These are phyloP conservation scores for Globisporangium sylvaticum DNA, from an alignment of 352 stramenopile genomes.

Conservation along the genomic window DNA sequence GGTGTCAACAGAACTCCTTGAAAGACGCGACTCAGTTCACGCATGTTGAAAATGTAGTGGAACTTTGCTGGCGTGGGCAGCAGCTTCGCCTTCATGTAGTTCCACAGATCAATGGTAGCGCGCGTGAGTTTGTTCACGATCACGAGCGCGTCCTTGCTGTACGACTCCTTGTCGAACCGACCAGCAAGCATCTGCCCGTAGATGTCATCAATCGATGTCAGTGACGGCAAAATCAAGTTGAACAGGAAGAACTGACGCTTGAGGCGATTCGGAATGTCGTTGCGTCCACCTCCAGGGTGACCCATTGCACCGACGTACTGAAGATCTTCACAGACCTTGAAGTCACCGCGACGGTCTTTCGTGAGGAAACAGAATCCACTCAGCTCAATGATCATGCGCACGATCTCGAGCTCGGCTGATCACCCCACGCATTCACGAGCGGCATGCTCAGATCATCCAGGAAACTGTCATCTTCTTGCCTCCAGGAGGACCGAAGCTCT, in stretches of 20 bases:
- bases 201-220: constrained; percentile 99
- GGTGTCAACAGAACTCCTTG: constrained; percentile 96
- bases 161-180: constrained; percentile 89
- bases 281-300: constrained; percentile 95
- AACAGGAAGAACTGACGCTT: constrained; percentile 99
- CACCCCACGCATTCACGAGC: constrained; percentile 98
- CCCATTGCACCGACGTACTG: constrained; percentile 98
- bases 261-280: constrained; percentile 98
- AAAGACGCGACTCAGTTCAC: constrained; percentile 96
- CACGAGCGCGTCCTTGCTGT: constrained; percentile 76
- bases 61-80: constrained; percentile 97
- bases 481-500: constrained; percentile 96
- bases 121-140: constrained; percentile 93
- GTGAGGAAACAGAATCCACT: constrained; percentile 97
- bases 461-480: constrained; percentile 99
- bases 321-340: constrained; percentile 97
- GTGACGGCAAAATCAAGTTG: constrained; percentile 95
- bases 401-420: constrained; percentile 97
- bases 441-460: constrained; percentile 97
- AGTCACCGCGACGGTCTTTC: constrained; percentile 98
- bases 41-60: constrained; percentile 99
- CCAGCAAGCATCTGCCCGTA: constrained; percentile 98
- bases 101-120: constrained; percentile 96
- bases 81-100: constrained; percentile 96
- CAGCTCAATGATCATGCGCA: constrained; percentile 96